Base-by-base conservation (phyloP, 176 grass and related monocot genomes). In the Melocanna baccifera region DNA sequence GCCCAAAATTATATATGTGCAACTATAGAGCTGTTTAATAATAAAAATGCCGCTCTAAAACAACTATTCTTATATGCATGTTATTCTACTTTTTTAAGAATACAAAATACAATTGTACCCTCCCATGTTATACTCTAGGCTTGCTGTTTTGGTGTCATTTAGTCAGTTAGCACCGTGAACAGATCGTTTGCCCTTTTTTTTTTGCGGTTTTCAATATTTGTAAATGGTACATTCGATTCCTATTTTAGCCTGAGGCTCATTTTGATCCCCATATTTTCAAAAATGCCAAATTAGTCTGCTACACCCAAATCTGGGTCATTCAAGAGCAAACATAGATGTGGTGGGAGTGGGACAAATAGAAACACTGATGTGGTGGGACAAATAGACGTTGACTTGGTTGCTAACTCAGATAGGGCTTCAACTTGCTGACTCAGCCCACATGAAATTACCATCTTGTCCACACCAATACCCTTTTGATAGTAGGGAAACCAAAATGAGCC, bases 401-500 rank as follows among this genome's bases (percentile, higher is more conserved):
- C 75, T 45, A 45, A 16, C 56, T 78, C 56, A 78, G 59, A 42
- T 39, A 29, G 14, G 23, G 39, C 22, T 10, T 58, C 56, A 23
- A 78, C 9, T 46, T 45, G 57, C 57, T 63, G 56, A 42, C 56
- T 77, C 57, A 61, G 23, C 14, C 4, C 23, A 1, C 39, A 63
- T 9, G 4, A 78, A 78, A 78, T 78, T 28, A 64, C 57, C 76
- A 78, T 78, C 40, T 78, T 78, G 9, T 78, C 42, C n/a, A 58
- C 42, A 19, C 3, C 40, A 46, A 62, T 19, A 15, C 40, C 9
- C 4, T 63, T 76, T 26, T 0, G 19, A 53, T 10, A 30, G 23
- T 10, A 64, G 7, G 75, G 76, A 25, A 42, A 28, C 4, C 4
- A 63, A 20, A 78, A 46, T 46, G 5, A 47, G 25, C 15, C 55